Percentiles rank a stretch among this genome's conserved stretches.
phyloP scores from a whole-genome alignment of 2,329 filamentous ascomycete genomes.

The Aspergillus viridinutans region DNA sequence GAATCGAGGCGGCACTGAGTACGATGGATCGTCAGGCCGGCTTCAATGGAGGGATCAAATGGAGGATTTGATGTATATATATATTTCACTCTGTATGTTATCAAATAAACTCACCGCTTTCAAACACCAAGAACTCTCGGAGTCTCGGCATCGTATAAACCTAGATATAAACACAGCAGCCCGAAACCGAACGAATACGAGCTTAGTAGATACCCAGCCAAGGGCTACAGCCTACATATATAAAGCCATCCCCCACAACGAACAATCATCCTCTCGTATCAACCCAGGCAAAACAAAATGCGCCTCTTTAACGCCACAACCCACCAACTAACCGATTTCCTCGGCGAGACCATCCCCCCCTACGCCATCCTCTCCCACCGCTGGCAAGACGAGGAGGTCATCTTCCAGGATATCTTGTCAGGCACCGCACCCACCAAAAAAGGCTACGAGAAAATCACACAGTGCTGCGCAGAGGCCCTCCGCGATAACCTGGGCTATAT shows the following conservation, averaged over 20 bases:
- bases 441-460: constrained; percentile 7
- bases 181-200: background rate
- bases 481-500: constrained; percentile 5
- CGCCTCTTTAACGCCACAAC: background rate
- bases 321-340: background rate
- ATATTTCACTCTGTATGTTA: too few relatives aligned
- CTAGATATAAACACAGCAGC: too few relatives aligned
- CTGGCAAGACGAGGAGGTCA: constrained; percentile 21
- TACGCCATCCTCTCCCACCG: constrained; percentile 26
- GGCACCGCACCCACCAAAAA: background rate
- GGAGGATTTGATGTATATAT: background rate
- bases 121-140: background rate
- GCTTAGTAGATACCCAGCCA: background rate
- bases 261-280: background rate
- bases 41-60: background rate
- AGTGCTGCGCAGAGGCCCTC: constrained; percentile 2
- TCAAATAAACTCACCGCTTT: too few relatives aligned
- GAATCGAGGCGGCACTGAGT: constrained; percentile 17
- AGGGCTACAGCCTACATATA: background rate
- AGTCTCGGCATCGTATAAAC: background rate
- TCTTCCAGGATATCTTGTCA: constrained; percentile 13
- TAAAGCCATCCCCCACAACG: background rate
- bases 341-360: constrained; percentile 1
- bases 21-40: background rate
- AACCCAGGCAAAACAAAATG: background rate